phyloP scores from a whole-genome alignment of 208 protist species.

The Acanthamoeba culbertsoni region DNA sequence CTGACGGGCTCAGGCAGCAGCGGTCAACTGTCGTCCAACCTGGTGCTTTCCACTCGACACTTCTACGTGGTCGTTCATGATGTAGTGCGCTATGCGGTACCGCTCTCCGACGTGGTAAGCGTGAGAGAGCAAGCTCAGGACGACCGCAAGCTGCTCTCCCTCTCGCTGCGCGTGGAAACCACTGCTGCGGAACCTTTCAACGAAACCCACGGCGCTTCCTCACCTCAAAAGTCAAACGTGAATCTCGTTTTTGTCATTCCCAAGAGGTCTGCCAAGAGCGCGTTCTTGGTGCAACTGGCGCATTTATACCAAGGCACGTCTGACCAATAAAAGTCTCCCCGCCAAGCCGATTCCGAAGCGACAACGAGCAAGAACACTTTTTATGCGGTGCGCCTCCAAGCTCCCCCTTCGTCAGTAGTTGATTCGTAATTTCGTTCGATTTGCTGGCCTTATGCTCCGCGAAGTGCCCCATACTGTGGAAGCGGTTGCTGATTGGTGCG shows the following conservation, averaged over 20 bases:
- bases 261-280: background rate
- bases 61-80: background rate
- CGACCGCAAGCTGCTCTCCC: background rate
- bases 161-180: background rate
- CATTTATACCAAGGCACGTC: too few relatives aligned
- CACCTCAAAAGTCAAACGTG: background rate
- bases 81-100: background rate
- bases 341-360: too few relatives aligned
- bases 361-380: background rate
- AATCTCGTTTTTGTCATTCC: background rate
- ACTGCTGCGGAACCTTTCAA: too few relatives aligned
- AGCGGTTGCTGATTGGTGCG: too few relatives aligned
- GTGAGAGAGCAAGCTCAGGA: background rate
- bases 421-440: too few relatives aligned
- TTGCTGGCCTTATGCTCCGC: too few relatives aligned
- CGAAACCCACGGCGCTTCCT: too few relatives aligned
- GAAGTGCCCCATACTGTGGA: too few relatives aligned
- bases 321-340: too few relatives aligned
- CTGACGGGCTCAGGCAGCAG: background rate
- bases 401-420: too few relatives aligned
- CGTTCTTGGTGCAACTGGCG: background rate
- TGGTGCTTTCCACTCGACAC: background rate
- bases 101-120: background rate
- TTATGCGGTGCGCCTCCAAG: too few relatives aligned
- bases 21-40: background rate